phyloP scores from a whole-genome alignment of 495 filamentous ascomycete genomes.

The Aspergillus taichungensis region DNA sequence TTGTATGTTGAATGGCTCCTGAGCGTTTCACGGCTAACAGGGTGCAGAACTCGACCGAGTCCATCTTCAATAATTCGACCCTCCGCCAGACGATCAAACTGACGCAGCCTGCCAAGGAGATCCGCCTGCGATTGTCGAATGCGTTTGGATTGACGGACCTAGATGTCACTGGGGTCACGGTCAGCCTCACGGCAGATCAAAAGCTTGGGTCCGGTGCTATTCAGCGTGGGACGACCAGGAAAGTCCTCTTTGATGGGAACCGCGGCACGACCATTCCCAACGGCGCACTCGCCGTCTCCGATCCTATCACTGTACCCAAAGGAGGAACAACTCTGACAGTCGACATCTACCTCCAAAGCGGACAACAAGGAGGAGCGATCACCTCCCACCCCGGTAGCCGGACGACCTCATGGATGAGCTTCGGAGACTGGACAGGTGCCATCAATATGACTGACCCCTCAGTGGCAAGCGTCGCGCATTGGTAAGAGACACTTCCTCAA shows the following conservation, averaged over 20 bases:
- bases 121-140: conserved; percentile 61
- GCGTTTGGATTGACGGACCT: conserved; percentile 54
- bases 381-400: conserved; percentile 61
- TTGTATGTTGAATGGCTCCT: conserved; percentile 30
- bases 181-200: conserved; percentile 45
- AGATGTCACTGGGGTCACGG: conserved; percentile 48
- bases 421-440: conserved; percentile 45
- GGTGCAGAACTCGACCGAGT: conserved; percentile 2
- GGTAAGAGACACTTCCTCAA: conserved; percentile 10
- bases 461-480: conserved; percentile 18
- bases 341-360: conserved; percentile 48
- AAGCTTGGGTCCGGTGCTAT: conserved; percentile 45
- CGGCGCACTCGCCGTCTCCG: conserved; percentile 51
- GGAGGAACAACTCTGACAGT: conserved; percentile 45
- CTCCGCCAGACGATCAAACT: conserved; percentile 59
- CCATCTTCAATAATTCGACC: conserved; percentile 45
- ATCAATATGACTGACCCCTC: conserved; percentile 34
- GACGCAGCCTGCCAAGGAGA: conserved; percentile 39
- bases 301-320: conserved; percentile 49
- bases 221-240: conserved; percentile 37
- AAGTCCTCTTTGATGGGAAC: conserved; percentile 49
- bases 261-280: conserved; percentile 45
- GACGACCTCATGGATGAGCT: conserved; percentile 49
- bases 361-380: conserved; percentile 48
- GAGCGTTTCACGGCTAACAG: neutral